A percentile compares a stretch with the other conserved stretches of the same genome.
Conservation (phyloP, 441 rosid genomes). For the Daphne laureola region DNA sequence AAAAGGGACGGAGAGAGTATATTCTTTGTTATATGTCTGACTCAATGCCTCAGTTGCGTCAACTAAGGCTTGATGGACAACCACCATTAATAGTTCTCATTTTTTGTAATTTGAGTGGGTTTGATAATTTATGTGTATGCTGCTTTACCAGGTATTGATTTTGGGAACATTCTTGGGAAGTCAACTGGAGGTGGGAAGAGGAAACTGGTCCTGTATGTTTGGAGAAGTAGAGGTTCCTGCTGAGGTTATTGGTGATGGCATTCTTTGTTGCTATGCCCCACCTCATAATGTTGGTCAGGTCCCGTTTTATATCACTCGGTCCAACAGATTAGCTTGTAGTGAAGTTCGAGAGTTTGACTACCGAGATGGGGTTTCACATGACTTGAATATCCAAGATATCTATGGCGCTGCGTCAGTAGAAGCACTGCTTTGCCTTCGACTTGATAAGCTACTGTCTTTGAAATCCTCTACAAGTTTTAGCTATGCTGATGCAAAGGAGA, state of each 20-base stretch:
- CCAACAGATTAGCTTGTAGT: constrained; percentile 90
- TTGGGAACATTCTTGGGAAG: constrained; percentile 63
- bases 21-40: too few relatives aligned
- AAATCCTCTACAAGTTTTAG: constrained; percentile 26
- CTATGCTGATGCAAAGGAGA: constrained; percentile 35
- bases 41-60: too few relatives aligned
- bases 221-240: constrained; percentile 98
- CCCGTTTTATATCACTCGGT: constrained; percentile 85
- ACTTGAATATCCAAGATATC: constrained; percentile 29
- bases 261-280: constrained; percentile 74
- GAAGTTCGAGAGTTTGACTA: constrained; percentile 92
- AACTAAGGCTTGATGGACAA: too few relatives aligned
- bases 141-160: constrained; percentile 50
- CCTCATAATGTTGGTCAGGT: constrained; percentile 62
- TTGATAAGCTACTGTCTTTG: constrained; percentile 48
- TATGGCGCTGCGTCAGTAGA: constrained; percentile 34
- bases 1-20: too few relatives aligned
- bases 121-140: too few relatives aligned
- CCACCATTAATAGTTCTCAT: too few relatives aligned
- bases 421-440: constrained; percentile 37
- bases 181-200: constrained; percentile 44
- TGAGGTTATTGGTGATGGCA: constrained; percentile 69
- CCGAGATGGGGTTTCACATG: constrained; percentile 36
- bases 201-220: constrained; percentile 94
- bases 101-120: too few relatives aligned